A percentile compares a stretch with the other conserved stretches of the same genome.
Conservation (phyloP, 805 yeast species). For the Candida wancherniae region DNA sequence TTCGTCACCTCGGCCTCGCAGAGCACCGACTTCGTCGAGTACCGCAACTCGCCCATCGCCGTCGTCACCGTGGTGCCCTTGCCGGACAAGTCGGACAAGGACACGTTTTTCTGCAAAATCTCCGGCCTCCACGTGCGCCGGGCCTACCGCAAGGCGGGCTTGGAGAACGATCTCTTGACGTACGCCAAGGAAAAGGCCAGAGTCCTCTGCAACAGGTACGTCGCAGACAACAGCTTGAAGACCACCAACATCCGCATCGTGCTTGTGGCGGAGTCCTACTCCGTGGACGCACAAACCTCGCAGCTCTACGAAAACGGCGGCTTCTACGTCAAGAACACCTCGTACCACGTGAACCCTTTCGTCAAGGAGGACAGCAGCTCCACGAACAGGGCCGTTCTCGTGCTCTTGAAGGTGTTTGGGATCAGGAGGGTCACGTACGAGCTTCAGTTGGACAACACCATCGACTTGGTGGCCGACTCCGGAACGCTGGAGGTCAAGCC, state of each 20-base stretch:
- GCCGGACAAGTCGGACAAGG: slow-evolving; percentile 33
- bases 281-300: slow-evolving; percentile 44
- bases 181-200: slow-evolving; percentile 53
- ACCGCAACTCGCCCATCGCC: slow-evolving; percentile 72
- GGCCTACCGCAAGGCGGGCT: slow-evolving; percentile 61
- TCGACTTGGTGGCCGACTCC: slow-evolving; percentile 4
- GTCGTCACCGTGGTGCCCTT: slow-evolving; percentile 45
- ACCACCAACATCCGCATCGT: slow-evolving; percentile 30
- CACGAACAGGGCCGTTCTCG: too few species aligned
- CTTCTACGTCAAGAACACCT: slow-evolving; percentile 34
- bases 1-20: slow-evolving; percentile 32
- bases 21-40: slow-evolving; percentile 52
- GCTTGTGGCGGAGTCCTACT: slow-evolving; percentile 45
- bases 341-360: slow-evolving; percentile 29
- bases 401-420: slow-evolving; percentile 22
- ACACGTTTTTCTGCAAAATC: slow-evolving; percentile 46
- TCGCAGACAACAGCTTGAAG: slow-evolving; percentile 16
- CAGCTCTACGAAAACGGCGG: slow-evolving; percentile 36
- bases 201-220: slow-evolving; percentile 30
- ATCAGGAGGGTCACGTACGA: slow-evolving; percentile 27
- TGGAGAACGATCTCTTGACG: slow-evolving; percentile 56
- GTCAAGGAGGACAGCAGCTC: slow-evolving; percentile 2
- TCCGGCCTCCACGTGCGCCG: slow-evolving; percentile 60
- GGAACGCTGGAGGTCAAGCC: slow-evolving; percentile 4
- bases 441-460: slow-evolving; percentile 12